A percentile compares a stretch with the other conserved stretches of the same genome.
Conservation (phyloP, 1,284 basidiomycete species). For the Ceratobasidium sp. region DNA sequence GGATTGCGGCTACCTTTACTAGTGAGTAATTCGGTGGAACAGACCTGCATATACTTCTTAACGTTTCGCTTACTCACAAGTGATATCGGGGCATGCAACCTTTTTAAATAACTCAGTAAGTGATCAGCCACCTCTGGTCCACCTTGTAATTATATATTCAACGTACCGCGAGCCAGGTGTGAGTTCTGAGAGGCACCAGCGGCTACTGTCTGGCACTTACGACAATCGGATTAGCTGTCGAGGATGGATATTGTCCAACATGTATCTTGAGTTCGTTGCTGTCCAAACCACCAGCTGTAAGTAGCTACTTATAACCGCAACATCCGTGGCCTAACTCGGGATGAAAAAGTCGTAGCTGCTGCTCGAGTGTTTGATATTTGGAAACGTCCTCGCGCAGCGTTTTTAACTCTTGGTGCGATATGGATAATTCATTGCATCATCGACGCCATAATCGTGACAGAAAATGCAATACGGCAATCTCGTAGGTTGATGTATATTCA, state of each 20-base stretch:
- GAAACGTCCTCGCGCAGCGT: constrained; percentile 2
- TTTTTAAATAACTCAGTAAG: not conserved
- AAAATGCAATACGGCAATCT: not conserved
- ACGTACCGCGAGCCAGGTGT: not conserved
- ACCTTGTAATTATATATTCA: not conserved
- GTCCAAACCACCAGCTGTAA: constrained; percentile 27
- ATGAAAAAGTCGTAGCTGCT: constrained; percentile 16
- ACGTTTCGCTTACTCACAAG: not conserved
- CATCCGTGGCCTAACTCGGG: not conserved
- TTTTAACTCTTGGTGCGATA: constrained; percentile 9
- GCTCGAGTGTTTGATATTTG: constrained; percentile 27
- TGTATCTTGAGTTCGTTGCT: constrained; percentile 15
- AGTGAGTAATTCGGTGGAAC: not conserved
- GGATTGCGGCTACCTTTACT: not conserved
- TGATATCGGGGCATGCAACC: not conserved
- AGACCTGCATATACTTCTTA: too few species aligned
- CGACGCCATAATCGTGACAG: not conserved
- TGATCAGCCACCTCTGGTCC: not conserved
- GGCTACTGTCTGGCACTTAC: not conserved
- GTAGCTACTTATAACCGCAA: not conserved
- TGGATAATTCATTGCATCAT: constrained; percentile 13
- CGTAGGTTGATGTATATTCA: not conserved
- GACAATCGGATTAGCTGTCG: not conserved
- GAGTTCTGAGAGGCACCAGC: not conserved
- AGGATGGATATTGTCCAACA: not conserved